phyloP scores from a whole-genome alignment of 2,329 filamentous ascomycete genomes.

The Colletotrichum tropicicola region DNA sequence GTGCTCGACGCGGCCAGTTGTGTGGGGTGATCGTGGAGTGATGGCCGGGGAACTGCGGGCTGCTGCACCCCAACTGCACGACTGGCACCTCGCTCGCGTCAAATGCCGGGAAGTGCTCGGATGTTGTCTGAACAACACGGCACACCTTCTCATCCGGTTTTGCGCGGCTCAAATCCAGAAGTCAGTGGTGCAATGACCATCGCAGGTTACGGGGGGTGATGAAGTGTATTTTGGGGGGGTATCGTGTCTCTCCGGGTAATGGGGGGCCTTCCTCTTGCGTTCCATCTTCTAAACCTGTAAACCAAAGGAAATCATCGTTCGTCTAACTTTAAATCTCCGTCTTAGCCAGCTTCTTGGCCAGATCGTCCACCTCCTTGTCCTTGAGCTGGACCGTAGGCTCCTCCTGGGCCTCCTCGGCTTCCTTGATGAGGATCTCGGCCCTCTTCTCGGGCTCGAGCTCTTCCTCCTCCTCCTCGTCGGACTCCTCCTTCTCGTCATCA shows the following conservation, averaged over 20 bases:
- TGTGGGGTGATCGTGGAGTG: slow-evolving; percentile 24
- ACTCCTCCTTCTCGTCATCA: slow-evolving; percentile 73
- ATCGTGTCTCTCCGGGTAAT: slow-evolving; percentile 30
- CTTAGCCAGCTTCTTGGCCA: slow-evolving; percentile 81
- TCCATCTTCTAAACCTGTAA: slow-evolving; percentile 29
- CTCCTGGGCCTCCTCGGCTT: slow-evolving; percentile 76
- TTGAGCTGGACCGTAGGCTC: slow-evolving; percentile 76
- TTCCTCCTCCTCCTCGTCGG: slow-evolving; percentile 71
- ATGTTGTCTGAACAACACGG: not conserved
- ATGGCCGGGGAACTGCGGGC: not conserved
- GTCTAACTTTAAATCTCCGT: slow-evolving; percentile 60
- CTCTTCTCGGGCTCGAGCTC: slow-evolving; percentile 67
- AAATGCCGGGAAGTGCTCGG: not conserved
- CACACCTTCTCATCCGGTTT: not conserved
- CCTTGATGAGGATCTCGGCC: slow-evolving; percentile 74
- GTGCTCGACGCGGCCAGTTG: not conserved
- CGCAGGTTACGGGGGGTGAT: not conserved
- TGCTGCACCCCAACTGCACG: not conserved
- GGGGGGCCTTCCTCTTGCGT: slow-evolving; percentile 28
- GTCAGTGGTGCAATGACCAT: not conserved
- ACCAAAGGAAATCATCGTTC: slow-evolving; percentile 13
- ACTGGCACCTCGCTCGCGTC: not conserved
- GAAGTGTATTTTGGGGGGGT: slow-evolving; percentile 32
- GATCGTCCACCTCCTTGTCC: slow-evolving; percentile 81
- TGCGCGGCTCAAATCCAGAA: not conserved